A percentile compares a stretch with the other conserved stretches of the same genome.
These are phyloP conservation scores for Pelargonium cotyledonis DNA, from an alignment of 441 rosid species.

Conservation along the genomic window DNA sequence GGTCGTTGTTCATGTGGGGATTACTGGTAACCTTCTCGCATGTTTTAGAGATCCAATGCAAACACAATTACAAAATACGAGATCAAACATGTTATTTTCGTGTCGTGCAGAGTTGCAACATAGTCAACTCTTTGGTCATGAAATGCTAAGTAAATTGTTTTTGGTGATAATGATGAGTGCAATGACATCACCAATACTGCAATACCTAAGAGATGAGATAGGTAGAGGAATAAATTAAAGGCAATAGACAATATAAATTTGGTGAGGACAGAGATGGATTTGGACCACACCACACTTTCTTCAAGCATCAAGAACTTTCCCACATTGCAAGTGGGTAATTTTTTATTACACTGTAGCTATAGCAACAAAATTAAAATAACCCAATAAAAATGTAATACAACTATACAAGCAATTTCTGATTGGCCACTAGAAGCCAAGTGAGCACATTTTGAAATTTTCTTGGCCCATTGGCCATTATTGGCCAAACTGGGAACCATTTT, in stretches of 20 bases:
- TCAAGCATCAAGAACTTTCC: neutral
- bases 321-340: neutral
- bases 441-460: no score
- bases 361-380: no score
- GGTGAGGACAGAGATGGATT: conserved; percentile 5
- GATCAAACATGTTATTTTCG: neutral
- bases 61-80: no score
- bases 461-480: no score
- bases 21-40: conserved; percentile 20
- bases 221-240: neutral
- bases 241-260: neutral
- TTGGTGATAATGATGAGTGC: neutral
- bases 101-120: no score
- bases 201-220: neutral
- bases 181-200: neutral
- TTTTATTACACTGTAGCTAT: neutral
- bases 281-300: conserved; percentile 1
- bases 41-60: no score
- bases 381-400: no score
- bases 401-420: no score
- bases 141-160: neutral
- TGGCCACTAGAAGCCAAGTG: no score
- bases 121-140: no score
- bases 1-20: conserved; percentile 28
- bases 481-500: no score